These are phyloP conservation scores for Hyphodiscus sp. DNA, from an alignment of 2,329 filamentous ascomycete genomes.

Conservation along the genomic window DNA sequence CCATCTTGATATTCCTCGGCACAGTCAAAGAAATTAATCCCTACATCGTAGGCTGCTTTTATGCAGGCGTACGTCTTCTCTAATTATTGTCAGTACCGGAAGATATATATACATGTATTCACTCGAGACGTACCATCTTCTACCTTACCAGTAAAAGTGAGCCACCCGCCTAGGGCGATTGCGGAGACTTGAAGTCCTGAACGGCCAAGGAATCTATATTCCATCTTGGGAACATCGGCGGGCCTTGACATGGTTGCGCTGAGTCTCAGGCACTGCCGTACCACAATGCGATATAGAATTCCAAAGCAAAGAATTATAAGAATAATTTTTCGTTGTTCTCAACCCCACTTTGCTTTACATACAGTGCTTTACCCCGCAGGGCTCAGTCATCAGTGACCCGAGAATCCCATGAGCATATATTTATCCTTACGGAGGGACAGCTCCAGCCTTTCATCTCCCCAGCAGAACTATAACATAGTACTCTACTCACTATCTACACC, in stretches of 20 bases:
- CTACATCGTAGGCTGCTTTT: slow-evolving; percentile 50
- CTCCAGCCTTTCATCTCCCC: too few relatives aligned
- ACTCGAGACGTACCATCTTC: slow-evolving; percentile 44
- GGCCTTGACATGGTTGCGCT: slow-evolving; percentile 15
- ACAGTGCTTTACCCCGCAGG: too few relatives aligned
- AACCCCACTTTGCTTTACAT: too few relatives aligned
- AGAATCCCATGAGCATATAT: too few relatives aligned
- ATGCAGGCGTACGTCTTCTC: slow-evolving; percentile 27
- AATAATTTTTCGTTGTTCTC: too few relatives aligned
- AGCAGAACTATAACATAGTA: background rate
- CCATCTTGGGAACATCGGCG: slow-evolving; percentile 45
- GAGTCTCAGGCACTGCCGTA: too few relatives aligned
- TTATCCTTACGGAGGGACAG: too few relatives aligned
- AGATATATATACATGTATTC: too few relatives aligned
- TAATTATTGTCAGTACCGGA: too few relatives aligned
- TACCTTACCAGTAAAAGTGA: slow-evolving; percentile 71
- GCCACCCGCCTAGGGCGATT: slow-evolving; percentile 64
- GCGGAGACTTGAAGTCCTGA: slow-evolving; percentile 68
- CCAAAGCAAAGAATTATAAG: too few relatives aligned
- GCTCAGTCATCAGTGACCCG: too few relatives aligned
- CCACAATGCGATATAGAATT: too few relatives aligned
- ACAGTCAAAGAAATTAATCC: slow-evolving; percentile 58
- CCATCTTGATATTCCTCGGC: slow-evolving; percentile 47
- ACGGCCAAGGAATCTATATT: slow-evolving; percentile 64
- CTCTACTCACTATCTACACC: background rate